These are phyloP conservation scores for Porogramme epimiltina DNA, from an alignment of 1,284 basidiomycete species.

Conservation along the genomic window DNA sequence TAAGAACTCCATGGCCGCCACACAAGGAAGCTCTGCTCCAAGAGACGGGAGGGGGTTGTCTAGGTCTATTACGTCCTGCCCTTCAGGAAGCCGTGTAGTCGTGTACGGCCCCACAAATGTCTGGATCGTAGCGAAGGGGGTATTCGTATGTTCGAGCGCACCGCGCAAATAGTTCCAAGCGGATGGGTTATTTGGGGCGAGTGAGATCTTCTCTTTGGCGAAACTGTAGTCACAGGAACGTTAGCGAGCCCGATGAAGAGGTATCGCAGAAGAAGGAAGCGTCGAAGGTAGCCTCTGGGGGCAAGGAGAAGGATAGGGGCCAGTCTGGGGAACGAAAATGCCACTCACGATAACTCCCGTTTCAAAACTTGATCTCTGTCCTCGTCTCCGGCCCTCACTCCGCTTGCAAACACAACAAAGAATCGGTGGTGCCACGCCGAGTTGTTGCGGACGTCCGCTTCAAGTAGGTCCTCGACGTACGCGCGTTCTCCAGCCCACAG, in stretches of 20 bases:
- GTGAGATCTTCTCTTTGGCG: constrained; percentile 77
- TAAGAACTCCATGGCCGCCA: constrained; percentile 82
- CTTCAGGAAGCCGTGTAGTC: constrained; percentile 27
- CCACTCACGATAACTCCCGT: constrained; percentile 71
- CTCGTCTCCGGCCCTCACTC: constrained; percentile 57
- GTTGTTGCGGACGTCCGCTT: constrained; percentile 89
- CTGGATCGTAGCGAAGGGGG: constrained; percentile 56
- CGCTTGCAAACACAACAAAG: constrained; percentile 84
- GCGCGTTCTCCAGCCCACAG: constrained; percentile 81
- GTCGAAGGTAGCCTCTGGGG: too few relatives aligned
- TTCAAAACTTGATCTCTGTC: constrained; percentile 57
- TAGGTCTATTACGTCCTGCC: constrained; percentile 58
- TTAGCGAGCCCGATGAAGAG: not conserved
- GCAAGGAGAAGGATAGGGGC: too few relatives aligned
- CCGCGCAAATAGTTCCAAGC: constrained; percentile 96
- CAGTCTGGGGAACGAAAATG: not conserved
- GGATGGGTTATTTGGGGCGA: constrained; percentile 88
- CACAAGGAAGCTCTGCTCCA: constrained; percentile 73
- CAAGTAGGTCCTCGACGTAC: constrained; percentile 79
- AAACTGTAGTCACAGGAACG: constrained; percentile 28
- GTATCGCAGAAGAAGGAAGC: too few relatives aligned
- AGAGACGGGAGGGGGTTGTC: constrained; percentile 72
- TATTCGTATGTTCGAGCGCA: constrained; percentile 58
- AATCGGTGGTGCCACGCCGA: constrained; percentile 99
- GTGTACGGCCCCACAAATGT: constrained; percentile 72